phyloP scores from a whole-genome alignment of 2,329 filamentous ascomycete genomes.

The Ophiostoma perfectum region DNA sequence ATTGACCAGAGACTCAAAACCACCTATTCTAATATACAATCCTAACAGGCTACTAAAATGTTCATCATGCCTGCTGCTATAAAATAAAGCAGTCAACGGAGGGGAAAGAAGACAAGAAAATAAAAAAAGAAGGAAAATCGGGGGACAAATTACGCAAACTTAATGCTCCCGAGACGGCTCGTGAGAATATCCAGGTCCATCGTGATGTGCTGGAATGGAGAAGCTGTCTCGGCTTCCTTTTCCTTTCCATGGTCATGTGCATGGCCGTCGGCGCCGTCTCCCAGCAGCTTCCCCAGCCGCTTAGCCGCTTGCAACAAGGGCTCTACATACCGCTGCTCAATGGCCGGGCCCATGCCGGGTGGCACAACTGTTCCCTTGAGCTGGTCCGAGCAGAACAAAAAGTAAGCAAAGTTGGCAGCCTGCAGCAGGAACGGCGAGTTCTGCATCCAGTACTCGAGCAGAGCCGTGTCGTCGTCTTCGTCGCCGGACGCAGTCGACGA shows the following conservation, averaged over 20 bases:
- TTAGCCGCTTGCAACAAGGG: conserved; percentile 43
- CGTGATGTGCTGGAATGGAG: conserved; percentile 13
- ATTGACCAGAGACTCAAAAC: neutral
- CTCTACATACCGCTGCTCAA: conserved; percentile 54
- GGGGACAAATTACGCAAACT: conserved; percentile 19
- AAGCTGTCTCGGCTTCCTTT: neutral
- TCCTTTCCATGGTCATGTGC: neutral
- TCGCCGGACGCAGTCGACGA: conserved; percentile 30
- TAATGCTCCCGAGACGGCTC: conserved; percentile 23
- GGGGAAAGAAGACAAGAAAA: neutral
- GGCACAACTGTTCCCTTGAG: conserved; percentile 47
- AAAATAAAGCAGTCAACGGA: neutral
- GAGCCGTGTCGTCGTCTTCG: conserved; percentile 28
- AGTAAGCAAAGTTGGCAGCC: conserved; percentile 56
- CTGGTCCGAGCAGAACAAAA: conserved; percentile 44
- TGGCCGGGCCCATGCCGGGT: conserved; percentile 50
- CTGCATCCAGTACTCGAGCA: conserved; percentile 49
- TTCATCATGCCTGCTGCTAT: neutral
- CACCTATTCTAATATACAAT: neutral
- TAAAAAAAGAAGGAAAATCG: neutral
- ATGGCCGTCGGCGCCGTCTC: neutral
- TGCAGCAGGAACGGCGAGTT: conserved; percentile 53
- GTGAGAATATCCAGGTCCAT: conserved; percentile 25
- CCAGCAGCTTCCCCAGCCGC: conserved; percentile 19
- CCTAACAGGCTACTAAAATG: neutral